Base-by-base conservation (phyloP, 495 filamentous ascomycete species). In the Neurospora sp. region DNA sequence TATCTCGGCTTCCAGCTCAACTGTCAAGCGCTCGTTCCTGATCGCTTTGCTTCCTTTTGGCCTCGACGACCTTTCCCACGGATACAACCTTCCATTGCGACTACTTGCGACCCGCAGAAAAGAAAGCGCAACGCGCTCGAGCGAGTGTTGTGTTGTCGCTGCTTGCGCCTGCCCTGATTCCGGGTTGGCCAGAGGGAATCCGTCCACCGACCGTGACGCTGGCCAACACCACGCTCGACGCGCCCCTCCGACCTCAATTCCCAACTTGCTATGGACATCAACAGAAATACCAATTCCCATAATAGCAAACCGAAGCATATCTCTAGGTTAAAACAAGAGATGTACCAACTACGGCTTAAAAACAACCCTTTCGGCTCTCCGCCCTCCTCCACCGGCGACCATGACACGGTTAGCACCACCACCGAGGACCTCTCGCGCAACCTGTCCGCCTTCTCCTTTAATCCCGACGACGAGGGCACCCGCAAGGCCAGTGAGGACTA, bases 301-400 rank as follows among this genome's bases (percentile, higher is more conserved):
- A 69, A 44, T 54, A 77, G 40, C 76, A 82, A 78, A 74, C 77
- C 79, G 27, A 78, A 78, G 72, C 80, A 79, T 80, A 80, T 82
- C 23, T 79, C 79, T 80, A 80, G 80, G 71, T 74, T 80, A 23
- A 78, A 74, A 41, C 80, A 80, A 74, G 80, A 82, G 71, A 82
- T 82, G 79, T 74, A 78, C 39, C 78, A 82, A 69, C 78, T 77
- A 60, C 76, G 80, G 39, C 76, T 80, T 39, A 73, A 78, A 37
- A 75, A 86, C 73, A 82, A 85, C 76, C 84, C 85, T 44, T 87
- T 85, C 75, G 84, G 83, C 75, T 85, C 84, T 18, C 85, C 85
- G 18, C 85, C 85, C 10, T 84, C 85, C n/a, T 86, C 85, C 40
- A 87, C 85, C 69, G 85, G 85, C 71, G 83, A 83, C 71, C 84